phyloP scores from a whole-genome alignment of 176 grass and related monocot species.

The Avena insularis region DNA sequence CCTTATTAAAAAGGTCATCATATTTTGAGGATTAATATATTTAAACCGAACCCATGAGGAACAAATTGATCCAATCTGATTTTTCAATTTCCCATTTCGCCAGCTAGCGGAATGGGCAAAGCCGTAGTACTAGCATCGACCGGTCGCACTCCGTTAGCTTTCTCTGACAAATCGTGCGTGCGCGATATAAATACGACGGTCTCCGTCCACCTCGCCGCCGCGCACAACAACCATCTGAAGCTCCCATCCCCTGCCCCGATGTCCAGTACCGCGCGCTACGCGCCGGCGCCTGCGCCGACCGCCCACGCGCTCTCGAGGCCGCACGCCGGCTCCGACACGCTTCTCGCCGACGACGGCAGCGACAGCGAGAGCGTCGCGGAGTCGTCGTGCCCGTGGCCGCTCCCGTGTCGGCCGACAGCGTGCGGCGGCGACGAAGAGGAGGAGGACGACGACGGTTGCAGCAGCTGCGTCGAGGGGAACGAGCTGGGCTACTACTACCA shows the following conservation, averaged over 20 bases:
- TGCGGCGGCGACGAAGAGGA: background rate
- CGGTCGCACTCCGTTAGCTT: no score
- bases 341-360: conserved; percentile 21
- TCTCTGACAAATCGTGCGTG: background rate
- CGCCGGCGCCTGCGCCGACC: background rate
- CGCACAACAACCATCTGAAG: background rate
- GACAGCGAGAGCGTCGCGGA: conserved; percentile 66
- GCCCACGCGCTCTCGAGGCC: conserved; percentile 18
- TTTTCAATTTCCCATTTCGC: no score
- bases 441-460: conserved; percentile 46
- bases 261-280: conserved; percentile 39
- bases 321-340: background rate
- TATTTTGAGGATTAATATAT: background rate
- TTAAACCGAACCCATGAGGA: background rate
- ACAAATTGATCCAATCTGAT: background rate
- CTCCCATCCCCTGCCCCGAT: background rate
- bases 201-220: background rate
- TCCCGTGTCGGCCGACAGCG: background rate
- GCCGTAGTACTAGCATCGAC: background rate
- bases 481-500: background rate
- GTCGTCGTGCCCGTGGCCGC: conserved; percentile 46
- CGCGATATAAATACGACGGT: conserved; percentile 32
- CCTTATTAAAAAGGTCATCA: no score
- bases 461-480: conserved; percentile 56
- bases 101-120: background rate